Conservation (phyloP, 2,329 filamentous ascomycete species). For the Chalaropsis ovoidea region DNA sequence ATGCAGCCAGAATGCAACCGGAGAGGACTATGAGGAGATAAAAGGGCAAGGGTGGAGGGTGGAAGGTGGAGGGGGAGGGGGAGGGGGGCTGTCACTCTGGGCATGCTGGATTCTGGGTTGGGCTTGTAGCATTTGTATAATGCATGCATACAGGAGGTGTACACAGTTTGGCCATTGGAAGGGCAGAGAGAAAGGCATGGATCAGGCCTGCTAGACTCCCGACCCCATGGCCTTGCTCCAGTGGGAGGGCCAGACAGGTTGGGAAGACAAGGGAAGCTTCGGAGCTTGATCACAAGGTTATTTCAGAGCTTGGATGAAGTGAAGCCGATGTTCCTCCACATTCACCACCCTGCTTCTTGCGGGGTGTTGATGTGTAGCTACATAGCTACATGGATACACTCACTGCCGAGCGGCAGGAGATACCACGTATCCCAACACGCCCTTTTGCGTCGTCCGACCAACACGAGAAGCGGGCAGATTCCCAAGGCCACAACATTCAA, state of each 20-base stretch:
- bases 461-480: neutral
- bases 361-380: neutral
- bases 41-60: neutral
- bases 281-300: neutral
- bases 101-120: neutral
- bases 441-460: neutral
- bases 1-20: conserved; percentile 1
- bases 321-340: neutral
- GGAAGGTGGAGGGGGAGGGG: neutral
- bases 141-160: neutral
- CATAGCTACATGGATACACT: neutral
- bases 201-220: neutral
- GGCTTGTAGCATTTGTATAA: neutral
- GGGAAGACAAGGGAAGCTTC: neutral
- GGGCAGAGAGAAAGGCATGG: neutral
- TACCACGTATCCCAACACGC: neutral
- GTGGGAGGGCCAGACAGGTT: neutral
- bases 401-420: neutral
- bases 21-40: neutral
- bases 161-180: neutral
- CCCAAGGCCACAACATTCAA: too few species aligned
- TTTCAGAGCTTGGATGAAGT: neutral
- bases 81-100: neutral
- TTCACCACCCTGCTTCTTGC: neutral
- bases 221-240: neutral